Evolutionary conservation across 805 yeast species (phyloP), one percentile per base, ranked within the genome.

Genomic region (Brettanomyces bruxellensis): DNA sequence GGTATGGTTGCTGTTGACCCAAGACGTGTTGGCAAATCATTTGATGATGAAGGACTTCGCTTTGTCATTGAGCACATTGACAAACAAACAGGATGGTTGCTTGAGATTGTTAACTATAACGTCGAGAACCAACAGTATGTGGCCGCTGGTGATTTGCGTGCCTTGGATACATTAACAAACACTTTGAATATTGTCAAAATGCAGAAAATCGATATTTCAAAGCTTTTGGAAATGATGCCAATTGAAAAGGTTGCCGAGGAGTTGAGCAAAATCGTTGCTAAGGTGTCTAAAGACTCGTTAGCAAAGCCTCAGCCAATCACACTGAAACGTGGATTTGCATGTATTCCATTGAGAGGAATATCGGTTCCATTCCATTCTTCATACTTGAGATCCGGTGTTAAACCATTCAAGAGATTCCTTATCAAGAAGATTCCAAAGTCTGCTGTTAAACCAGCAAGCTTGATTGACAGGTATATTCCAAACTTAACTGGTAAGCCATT

Each of bases 341-440:
- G 93, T 60, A 93, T 93, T 59, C 99, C 99, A 66, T 79, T 93
- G 69, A 89, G 85, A 76, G 99, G 99, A 59, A 93, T 93, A 56
- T 88, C 96, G n/a, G 99, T 93, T 65, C 99, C 99, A 52, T 93
- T 93, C 97, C 99, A 93, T 72, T 89, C 97, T 28, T 83, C 96
- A n/a, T 93, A 95, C 73, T 78, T 93, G 73, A 85, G 91, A 78
- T 86, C 93, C 48, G 99, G 99, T 71, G 99, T 93, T 50, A 91
- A 90, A 71, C 99, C 99, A 60, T 93, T 93, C 87, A 90, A 91
- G 77, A 86, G 89, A 72, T 93, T 93, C 83, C 78, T 93, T 73
- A 82, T 83, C 66, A 93, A 89, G 84, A 91, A 93, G 79, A 85
- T 93, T 61, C 84, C 95, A 53, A 87, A 85, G 73, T 86, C 88